Conservation (phyloP, 2,329 filamentous ascomycete genomes). For the Cladophialophora chaetospira region DNA sequence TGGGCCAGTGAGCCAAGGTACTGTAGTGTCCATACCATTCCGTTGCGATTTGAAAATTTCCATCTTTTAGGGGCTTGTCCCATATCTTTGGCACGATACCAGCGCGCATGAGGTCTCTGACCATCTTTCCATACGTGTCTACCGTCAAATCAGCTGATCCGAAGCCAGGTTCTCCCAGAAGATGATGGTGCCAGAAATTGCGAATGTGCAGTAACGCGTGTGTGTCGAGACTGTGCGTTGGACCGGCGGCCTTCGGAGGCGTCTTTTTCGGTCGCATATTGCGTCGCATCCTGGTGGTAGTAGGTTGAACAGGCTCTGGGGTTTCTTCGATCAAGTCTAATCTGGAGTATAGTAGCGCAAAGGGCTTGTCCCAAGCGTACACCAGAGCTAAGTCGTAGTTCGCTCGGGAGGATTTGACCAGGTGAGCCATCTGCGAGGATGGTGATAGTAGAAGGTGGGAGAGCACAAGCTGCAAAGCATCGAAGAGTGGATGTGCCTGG, state of each 20-base stretch:
- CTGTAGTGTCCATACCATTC: slow-evolving; percentile 34
- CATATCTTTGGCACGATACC: slow-evolving; percentile 26
- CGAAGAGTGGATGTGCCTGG: slow-evolving; percentile 25
- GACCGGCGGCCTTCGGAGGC: background rate
- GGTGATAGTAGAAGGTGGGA: slow-evolving; percentile 38
- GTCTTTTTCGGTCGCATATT: too few species aligned
- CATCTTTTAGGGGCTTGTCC: slow-evolving; percentile 23
- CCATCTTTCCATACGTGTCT: slow-evolving; percentile 31
- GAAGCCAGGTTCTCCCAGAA: slow-evolving; percentile 34
- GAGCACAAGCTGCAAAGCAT: slow-evolving; percentile 36
- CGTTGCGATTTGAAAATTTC: slow-evolving; percentile 1
- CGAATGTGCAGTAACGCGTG: slow-evolving; percentile 42
- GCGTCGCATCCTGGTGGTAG: slow-evolving; percentile 1
- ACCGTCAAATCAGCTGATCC: slow-evolving; percentile 16
- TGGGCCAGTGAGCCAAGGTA: slow-evolving; percentile 42
- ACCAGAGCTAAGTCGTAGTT: slow-evolving; percentile 30
- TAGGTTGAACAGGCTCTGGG: slow-evolving; percentile 18
- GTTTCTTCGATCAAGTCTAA: background rate
- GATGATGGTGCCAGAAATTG: slow-evolving; percentile 47
- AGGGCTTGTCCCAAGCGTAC: slow-evolving; percentile 35
- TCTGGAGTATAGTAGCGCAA: slow-evolving; percentile 33
- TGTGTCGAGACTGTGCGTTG: slow-evolving; percentile 34
- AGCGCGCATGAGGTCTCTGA: slow-evolving; percentile 17
- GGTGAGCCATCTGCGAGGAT: slow-evolving; percentile 20
- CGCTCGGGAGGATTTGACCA: slow-evolving; percentile 21